Evolutionary conservation across 108 stramenopile genomes (phyloP), one percentile per base, ranked within the genome.

Genomic region (Nitzschia palea): DNA sequence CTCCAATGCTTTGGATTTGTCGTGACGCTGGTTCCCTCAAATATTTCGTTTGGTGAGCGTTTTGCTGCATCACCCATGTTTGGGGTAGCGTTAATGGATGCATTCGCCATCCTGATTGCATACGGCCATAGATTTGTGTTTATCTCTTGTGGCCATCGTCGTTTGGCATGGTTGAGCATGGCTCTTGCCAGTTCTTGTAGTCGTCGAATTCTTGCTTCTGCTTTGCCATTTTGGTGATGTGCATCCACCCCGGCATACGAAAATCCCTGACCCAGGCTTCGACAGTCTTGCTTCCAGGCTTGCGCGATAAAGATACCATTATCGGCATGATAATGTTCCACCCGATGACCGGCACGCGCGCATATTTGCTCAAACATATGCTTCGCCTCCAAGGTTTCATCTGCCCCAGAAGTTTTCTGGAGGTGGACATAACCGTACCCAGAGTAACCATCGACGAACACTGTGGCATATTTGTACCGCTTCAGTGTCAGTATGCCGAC

Each of bases 271-370:
- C 53, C 26, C 1, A 56, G n/a, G 1, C 33, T 27, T 3, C 68
- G 50, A 34, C 62, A 58, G 3, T 30, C 54, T 1, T 71, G 22
- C 28, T 67, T 23, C 60, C 70, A 82, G 0, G 27, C 45, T 2
- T 78, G 61, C 27, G 71, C 83, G 0, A 43, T 55, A 32, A 77
- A 87, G 1, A 75, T 56, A 1, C 86, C 83, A 60, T 88, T 88
- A 44, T 88, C 83, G 6, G 81, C 81, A 34, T 82, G 81, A 53
- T 82, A 87, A n/a, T 55, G 54, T 25, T 72, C 32, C 4, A 79
- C 56, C 30, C 12, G 67, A 0, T 71, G 36, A 2, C 70, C 70
- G 25, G 26, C 37, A 17, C 42, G 37, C 1, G 4, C 0, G 0
- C 70, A 45, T 31, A 64, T 34, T 18, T 18, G 40, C 50, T 84